Conservation (phyloP, 2,329 filamentous ascomycete genomes). For the Aspergillus quadrilineatus region DNA sequence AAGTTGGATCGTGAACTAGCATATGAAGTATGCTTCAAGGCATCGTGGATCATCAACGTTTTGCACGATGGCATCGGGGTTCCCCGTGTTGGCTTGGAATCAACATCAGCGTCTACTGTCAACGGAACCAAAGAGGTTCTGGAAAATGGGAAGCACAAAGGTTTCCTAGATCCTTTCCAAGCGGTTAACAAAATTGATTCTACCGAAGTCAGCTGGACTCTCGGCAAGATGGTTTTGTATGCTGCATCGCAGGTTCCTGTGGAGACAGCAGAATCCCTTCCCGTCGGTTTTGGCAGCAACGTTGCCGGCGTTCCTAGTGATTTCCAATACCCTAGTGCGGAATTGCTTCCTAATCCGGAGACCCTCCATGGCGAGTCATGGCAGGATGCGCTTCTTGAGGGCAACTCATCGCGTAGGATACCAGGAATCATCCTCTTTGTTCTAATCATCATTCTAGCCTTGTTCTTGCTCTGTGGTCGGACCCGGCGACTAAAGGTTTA, state of each 20-base stretch:
- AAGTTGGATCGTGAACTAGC: constrained; percentile 73
- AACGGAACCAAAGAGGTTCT: constrained; percentile 73
- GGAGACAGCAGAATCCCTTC: constrained; percentile 58
- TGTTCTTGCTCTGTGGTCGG: constrained; percentile 75
- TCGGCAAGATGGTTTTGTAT: constrained; percentile 95
- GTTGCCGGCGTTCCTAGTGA: constrained; percentile 65
- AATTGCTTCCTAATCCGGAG: constrained; percentile 35
- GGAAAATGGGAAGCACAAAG: constrained; percentile 68
- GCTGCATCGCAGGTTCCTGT: constrained; percentile 84
- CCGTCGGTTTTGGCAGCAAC: constrained; percentile 93
- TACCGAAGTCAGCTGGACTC: constrained; percentile 93
- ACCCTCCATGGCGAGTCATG: constrained; percentile 51
- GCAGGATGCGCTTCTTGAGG: constrained; percentile 63
- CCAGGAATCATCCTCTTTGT: constrained; percentile 77
- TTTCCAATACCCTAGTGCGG: constrained; percentile 70
- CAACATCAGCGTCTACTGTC: constrained; percentile 52
- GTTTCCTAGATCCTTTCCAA: constrained; percentile 81
- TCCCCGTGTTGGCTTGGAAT: constrained; percentile 77
- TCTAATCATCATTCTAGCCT: constrained; percentile 66
- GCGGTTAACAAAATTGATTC: constrained; percentile 89
- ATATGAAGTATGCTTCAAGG: constrained; percentile 92
- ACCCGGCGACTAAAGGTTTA: constrained; percentile 67
- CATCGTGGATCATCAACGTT: constrained; percentile 95
- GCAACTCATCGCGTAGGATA: constrained; percentile 65
- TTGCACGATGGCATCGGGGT: constrained; percentile 94